Evolutionary conservation across 108 stramenopile genomes (phyloP).

Genomic region (Fragilariopsis cylindrus): DNA sequence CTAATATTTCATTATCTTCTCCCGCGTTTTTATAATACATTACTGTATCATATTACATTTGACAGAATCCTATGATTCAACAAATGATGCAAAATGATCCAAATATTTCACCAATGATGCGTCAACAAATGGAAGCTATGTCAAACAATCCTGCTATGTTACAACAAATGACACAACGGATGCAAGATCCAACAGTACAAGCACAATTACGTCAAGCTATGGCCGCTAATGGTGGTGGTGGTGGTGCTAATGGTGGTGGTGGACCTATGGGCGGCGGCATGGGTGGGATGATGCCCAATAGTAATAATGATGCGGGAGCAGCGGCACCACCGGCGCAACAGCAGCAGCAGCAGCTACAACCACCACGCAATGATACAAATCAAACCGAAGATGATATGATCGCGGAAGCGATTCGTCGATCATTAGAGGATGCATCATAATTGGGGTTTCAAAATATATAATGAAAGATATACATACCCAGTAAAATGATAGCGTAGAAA

Average conservation of each 20-base stretch:
- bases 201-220: conserved; percentile 49
- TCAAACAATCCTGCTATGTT: conserved; percentile 73
- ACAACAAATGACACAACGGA: conserved; percentile 57
- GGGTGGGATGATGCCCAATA: conserved; percentile 14
- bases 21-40: not conserved
- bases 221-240: conserved; percentile 21
- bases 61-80: conserved; percentile 78
- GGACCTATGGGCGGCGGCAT: conserved; percentile 21
- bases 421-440: conserved; percentile 52
- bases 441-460: no score
- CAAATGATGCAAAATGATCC: conserved; percentile 82
- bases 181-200: conserved; percentile 55
- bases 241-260: conserved; percentile 3
- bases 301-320: not conserved
- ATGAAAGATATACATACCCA: no score
- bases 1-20: not conserved
- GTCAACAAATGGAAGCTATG: conserved; percentile 50
- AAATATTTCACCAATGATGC: conserved; percentile 65
- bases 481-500: no score
- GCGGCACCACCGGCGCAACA: not conserved
- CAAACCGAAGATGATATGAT: conserved; percentile 94
- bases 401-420: conserved; percentile 87
- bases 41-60: not conserved
- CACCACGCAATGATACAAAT: conserved; percentile 38
- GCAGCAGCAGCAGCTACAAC: conserved; percentile 8